Evolutionary conservation across 2,329 filamentous ascomycete genomes (phyloP), one percentile per base, ranked within the genome.

Genomic region (Tetracladium maxilliforme): DNA sequence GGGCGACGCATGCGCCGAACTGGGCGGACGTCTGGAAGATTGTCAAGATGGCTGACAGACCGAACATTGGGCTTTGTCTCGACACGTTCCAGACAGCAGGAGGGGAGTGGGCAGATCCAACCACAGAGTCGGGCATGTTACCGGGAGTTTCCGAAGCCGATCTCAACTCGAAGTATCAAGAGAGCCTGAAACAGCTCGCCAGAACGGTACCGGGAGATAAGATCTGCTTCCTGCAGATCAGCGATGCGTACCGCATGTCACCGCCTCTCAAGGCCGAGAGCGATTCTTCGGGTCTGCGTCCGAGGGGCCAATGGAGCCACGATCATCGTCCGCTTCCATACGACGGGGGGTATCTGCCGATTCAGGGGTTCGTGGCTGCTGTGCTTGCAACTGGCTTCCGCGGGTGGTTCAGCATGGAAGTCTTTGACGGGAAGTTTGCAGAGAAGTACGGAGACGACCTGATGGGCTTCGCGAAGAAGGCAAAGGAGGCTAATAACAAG

Each of bases 81-180:
- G 78, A 87, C 37, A 84, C 77, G 0, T 86, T 86, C 49, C 77
- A 86, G 42, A 74, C 66, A 3, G 73, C 68, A 0, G 78, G 76
- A 1, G 66, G 71, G 2, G 77, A 86, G 41, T 84, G 68, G 63
- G 78, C 57, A 0, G 76, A 84, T 35, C 79, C 79, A 0, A 73
- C 65, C 0, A 79, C 73, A 0, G 27, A 45, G 2, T 70, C 66
- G 0, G 77, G 78, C 0, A 37, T 70, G 3, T 46, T 72, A 29
- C 48, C 53, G 10, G 43, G 54, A 0, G 45, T 49, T 0, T 17
- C 41, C 1, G 36, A 38, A 3, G 40, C 46, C 9, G 48, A 58
- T 4, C 35, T 79, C 4, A 48, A 61, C 7, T 38, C 45, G 14
- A 51, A 51, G 2, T 80, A 70, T 41, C 45, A 49, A 4, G 42